These are phyloP conservation scores for Pluteus cervinus DNA, from an alignment of 768 basidiomycete genomes.

Conservation along the genomic window DNA sequence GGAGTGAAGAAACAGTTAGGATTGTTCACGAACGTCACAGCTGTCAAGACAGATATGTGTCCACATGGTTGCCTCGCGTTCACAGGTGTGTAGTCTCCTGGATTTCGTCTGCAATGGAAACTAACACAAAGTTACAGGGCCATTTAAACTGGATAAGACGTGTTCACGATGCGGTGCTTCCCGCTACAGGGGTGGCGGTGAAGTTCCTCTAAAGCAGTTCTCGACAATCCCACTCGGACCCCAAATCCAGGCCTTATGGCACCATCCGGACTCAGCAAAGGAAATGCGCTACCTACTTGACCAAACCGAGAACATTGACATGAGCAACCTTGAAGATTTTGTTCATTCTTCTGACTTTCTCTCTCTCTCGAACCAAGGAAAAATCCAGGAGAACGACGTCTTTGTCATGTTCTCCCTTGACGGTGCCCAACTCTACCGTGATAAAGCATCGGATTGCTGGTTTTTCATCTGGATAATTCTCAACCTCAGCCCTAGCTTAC, in stretches of 20 bases:
- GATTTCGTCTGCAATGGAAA: too few species aligned
- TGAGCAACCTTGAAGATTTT: constrained; percentile 15
- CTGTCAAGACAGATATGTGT: not conserved
- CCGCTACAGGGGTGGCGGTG: not conserved
- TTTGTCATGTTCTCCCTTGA: constrained; percentile 28
- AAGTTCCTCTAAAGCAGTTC: constrained; percentile 1
- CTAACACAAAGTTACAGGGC: too few species aligned
- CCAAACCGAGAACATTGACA: not conserved
- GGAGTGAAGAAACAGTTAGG: not conserved
- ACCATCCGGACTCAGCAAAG: constrained; percentile 1
- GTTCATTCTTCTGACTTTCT: constrained; percentile 21
- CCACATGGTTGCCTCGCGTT: not conserved
- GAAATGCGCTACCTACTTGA: constrained; percentile 1
- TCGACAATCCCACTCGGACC: constrained; percentile 1
- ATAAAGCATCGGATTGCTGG: constrained; percentile 35
- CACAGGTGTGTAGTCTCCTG: too few species aligned
- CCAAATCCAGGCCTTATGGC: constrained; percentile 2
- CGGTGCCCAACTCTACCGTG: constrained; percentile 32
- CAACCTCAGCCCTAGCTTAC: constrained; percentile 18
- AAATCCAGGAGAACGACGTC: constrained; percentile 22
- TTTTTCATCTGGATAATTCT: constrained; percentile 29
- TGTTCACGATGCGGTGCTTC: not conserved
- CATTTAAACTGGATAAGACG: not conserved
- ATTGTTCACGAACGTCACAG: not conserved
- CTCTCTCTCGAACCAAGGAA: constrained; percentile 6